A percentile compares a stretch with the other conserved stretches of the same genome.
phyloP scores from a whole-genome alignment of 2,329 filamentous ascomycete species.

The Colletotrichum sp. region DNA sequence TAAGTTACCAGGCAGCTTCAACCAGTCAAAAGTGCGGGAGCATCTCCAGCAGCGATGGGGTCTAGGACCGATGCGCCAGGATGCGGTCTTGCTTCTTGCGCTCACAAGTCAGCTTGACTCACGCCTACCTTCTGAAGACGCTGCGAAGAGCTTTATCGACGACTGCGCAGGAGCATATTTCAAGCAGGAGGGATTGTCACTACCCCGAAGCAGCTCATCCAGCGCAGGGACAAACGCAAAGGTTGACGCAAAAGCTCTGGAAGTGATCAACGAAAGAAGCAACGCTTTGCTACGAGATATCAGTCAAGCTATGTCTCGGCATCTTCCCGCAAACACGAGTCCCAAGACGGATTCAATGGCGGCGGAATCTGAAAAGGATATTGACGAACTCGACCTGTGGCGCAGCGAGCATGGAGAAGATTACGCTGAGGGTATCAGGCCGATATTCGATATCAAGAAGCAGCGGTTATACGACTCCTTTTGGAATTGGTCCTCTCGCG shows the following conservation, averaged over 20 bases:
- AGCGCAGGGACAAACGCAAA: slow-evolving; percentile 69
- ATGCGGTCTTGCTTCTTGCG: slow-evolving; percentile 85
- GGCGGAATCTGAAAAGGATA: neutral
- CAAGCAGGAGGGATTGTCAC: neutral
- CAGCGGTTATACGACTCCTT: slow-evolving; percentile 96
- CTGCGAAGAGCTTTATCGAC: neutral
- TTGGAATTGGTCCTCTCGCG: slow-evolving; percentile 99
- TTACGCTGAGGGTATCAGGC: slow-evolving; percentile 92
- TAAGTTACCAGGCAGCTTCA: slow-evolving; percentile 99
- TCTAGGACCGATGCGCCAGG: slow-evolving; percentile 82
- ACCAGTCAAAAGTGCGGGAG: slow-evolving; percentile 93
- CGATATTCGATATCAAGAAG: slow-evolving; percentile 90
- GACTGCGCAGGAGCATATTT: neutral
- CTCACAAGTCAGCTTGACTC: slow-evolving; percentile 86
- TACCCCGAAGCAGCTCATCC: neutral
- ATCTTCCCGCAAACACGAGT: slow-evolving; percentile 49
- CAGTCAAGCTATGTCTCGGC: neutral
- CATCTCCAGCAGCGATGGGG: slow-evolving; percentile 95
- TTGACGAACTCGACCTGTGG: slow-evolving; percentile 90
- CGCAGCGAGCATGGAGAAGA: slow-evolving; percentile 93
- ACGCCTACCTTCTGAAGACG: neutral
- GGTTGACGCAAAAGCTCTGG: slow-evolving; percentile 86
- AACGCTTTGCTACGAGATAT: neutral
- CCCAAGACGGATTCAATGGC: neutral
- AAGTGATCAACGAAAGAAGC: slow-evolving; percentile 60